phyloP scores from a whole-genome alignment of 164 flowering plant species.

The Piper betle region DNA sequence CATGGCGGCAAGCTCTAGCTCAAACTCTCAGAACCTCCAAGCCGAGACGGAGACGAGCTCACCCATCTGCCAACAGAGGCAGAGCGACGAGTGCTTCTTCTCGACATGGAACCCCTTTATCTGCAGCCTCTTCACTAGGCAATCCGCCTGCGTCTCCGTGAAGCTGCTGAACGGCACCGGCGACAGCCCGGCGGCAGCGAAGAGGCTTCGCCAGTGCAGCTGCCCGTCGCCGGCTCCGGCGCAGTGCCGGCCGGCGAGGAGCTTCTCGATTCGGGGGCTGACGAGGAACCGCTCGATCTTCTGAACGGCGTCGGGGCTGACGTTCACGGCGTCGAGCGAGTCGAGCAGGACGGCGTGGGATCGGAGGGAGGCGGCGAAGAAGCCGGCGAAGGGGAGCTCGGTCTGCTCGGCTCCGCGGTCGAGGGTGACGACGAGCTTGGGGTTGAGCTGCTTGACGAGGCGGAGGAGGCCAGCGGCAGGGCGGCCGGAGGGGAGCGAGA shows the following conservation, averaged over 20 bases:
- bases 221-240: slow-evolving; percentile 28
- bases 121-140: slow-evolving; percentile 52
- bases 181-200: slow-evolving; percentile 46
- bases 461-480: slow-evolving; percentile 39
- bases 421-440: slow-evolving; percentile 57
- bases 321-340: slow-evolving; percentile 54
- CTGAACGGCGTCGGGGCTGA: slow-evolving; percentile 29
- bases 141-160: slow-evolving; percentile 77
- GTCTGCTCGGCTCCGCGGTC: slow-evolving; percentile 54
- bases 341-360: slow-evolving; percentile 42
- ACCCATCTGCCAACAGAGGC: slow-evolving; percentile 69
- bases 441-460: slow-evolving; percentile 52
- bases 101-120: slow-evolving; percentile 77
- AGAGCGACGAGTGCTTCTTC: slow-evolving; percentile 66
- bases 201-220: slow-evolving; percentile 49
- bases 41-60: slow-evolving; percentile 81
- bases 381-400: slow-evolving; percentile 58
- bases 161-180: slow-evolving; percentile 60
- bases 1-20: neutral
- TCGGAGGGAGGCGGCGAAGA: slow-evolving; percentile 40
- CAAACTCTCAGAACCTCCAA: slow-evolving; percentile 58
- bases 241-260: slow-evolving; percentile 30
- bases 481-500: slow-evolving; percentile 22
- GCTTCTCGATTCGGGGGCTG: slow-evolving; percentile 50
- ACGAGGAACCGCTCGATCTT: slow-evolving; percentile 64